These are phyloP conservation scores for Grifola frondosa DNA, from an alignment of 1,284 basidiomycete species.

Conservation along the genomic window DNA sequence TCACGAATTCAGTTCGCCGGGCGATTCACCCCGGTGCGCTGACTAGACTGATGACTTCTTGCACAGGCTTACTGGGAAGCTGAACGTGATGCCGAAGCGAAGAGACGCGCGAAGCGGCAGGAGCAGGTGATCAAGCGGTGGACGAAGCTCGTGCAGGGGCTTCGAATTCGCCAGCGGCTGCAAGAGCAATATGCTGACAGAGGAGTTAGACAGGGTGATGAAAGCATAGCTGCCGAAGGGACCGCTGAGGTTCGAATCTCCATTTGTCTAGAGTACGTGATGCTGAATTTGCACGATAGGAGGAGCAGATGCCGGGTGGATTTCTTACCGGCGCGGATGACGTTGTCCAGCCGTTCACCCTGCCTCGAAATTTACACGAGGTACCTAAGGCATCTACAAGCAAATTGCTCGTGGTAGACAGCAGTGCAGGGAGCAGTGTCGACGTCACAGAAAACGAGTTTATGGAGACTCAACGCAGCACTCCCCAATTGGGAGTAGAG, in stretches of 20 bases:
- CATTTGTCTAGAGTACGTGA: neutral
- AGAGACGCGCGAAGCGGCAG: slow-evolving; percentile 72
- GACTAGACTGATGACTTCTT: slow-evolving; percentile 2
- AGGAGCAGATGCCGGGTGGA: slow-evolving; percentile 47
- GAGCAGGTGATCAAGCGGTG: slow-evolving; percentile 88
- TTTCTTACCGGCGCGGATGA: slow-evolving; percentile 71
- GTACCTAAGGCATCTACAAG: slow-evolving; percentile 19
- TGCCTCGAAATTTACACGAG: slow-evolving; percentile 59
- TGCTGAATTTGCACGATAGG: slow-evolving; percentile 11
- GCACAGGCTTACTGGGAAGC: slow-evolving; percentile 81
- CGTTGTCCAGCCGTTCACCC: slow-evolving; percentile 66
- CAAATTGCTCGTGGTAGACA: slow-evolving; percentile 3
- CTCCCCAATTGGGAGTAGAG: slow-evolving; percentile 4
- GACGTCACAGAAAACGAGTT: slow-evolving; percentile 7
- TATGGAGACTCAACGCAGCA: slow-evolving; percentile 3
- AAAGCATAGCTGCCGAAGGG: slow-evolving; percentile 16
- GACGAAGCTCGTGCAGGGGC: slow-evolving; percentile 84
- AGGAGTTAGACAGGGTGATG: slow-evolving; percentile 15
- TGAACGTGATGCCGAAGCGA: slow-evolving; percentile 76
- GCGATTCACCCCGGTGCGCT: neutral
- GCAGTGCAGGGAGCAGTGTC: neutral
- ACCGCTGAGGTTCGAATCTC: slow-evolving; percentile 24
- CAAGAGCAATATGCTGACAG: slow-evolving; percentile 74
- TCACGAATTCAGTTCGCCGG: neutral
- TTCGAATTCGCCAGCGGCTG: slow-evolving; percentile 82